phyloP scores from a whole-genome alignment of 2,329 filamentous ascomycete genomes.

The Pseudogymnoascus sp. region DNA sequence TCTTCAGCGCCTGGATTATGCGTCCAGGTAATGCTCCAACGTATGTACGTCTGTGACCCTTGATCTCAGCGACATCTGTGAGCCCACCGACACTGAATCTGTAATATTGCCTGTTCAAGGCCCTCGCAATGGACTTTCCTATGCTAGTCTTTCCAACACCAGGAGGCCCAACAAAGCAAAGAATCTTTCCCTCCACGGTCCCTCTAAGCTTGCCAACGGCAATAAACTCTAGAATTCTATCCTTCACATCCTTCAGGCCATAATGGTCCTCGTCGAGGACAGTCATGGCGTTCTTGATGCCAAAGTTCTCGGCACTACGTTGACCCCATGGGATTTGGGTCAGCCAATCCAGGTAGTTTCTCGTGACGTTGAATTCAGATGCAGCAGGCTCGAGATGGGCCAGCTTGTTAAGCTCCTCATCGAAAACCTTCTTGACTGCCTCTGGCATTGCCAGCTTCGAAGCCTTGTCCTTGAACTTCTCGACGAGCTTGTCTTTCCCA shows the following conservation, averaged over 20 bases:
- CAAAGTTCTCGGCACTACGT: slow-evolving; percentile 92
- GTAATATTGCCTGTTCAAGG: slow-evolving; percentile 93
- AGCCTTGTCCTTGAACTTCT: slow-evolving; percentile 95
- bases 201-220: slow-evolving; percentile 94
- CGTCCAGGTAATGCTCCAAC: slow-evolving; percentile 91
- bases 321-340: slow-evolving; percentile 98
- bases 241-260: slow-evolving; percentile 95
- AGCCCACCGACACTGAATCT: slow-evolving; percentile 95
- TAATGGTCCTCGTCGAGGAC: slow-evolving; percentile 96
- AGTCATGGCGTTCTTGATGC: slow-evolving; percentile 79
- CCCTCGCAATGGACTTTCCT: slow-evolving; percentile 93
- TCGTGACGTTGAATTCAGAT: slow-evolving; percentile 96
- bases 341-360: slow-evolving; percentile 97
- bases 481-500: slow-evolving; percentile 95
- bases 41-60: slow-evolving; percentile 92
- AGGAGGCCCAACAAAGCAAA: slow-evolving; percentile 94
- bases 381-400: slow-evolving; percentile 91
- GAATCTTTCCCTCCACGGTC: slow-evolving; percentile 95
- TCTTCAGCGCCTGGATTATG: slow-evolving; percentile 97
- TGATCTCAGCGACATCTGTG: slow-evolving; percentile 97
- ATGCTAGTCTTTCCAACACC: slow-evolving; percentile 99
- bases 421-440: slow-evolving; percentile 92
- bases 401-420: slow-evolving; percentile 96
- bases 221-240: slow-evolving; percentile 96
- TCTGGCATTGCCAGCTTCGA: slow-evolving; percentile 94